A percentile compares a stretch with the other conserved stretches of the same genome.
Conservation (phyloP, 441 rosid genomes). For the Sinapis alba region DNA sequence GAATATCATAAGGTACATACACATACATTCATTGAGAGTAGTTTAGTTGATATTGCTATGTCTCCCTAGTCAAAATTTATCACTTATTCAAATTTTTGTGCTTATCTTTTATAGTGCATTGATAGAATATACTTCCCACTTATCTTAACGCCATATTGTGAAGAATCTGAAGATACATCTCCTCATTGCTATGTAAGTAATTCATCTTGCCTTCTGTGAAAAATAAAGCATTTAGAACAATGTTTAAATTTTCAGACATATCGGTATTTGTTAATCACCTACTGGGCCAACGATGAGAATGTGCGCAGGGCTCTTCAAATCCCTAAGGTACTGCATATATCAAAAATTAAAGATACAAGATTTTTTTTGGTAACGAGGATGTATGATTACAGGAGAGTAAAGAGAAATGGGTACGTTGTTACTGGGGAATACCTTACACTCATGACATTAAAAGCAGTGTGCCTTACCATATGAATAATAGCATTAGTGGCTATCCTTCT, state of each 20-base stretch:
- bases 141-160: neutral
- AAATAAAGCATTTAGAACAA: no score
- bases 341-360: no score
- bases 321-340: no score
- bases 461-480: conserved; percentile 23
- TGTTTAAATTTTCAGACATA: no score
- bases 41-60: no score
- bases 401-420: conserved; percentile 13
- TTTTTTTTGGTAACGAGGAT: no score
- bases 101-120: conserved; percentile 44
- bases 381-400: no score
- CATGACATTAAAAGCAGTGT: conserved; percentile 3
- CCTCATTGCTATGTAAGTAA: conserved; percentile 32
- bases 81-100: neutral
- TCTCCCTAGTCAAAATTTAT: no score
- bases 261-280: conserved; percentile 30
- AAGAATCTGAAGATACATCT: neutral
- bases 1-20: conserved; percentile 31
- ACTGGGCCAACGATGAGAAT: conserved; percentile 52
- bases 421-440: neutral
- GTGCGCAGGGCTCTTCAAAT: conserved; percentile 54
- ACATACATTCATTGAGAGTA: no score
- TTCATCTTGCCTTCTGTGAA: neutral
- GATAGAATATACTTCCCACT: conserved; percentile 2
- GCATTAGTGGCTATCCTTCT: conserved; percentile 48